Base-by-base conservation (phyloP, 768 basidiomycete species). In the Kwoniella europaea region DNA sequence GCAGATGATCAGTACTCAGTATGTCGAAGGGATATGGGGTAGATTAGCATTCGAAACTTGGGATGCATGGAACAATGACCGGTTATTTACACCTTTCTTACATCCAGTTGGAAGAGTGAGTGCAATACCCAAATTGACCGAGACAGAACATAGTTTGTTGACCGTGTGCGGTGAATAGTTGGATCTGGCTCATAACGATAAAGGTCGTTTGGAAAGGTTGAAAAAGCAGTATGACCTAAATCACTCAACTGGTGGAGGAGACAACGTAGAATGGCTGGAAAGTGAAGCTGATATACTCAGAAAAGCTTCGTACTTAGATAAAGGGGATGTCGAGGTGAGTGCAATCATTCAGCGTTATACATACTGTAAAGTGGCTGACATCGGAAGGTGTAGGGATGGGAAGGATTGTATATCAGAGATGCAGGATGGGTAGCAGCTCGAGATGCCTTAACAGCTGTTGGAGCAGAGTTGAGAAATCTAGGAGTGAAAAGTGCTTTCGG, bases 381-480 rank as follows among this genome's bases (percentile, higher is more conserved):
- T 10, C 15, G 44, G 15, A 16, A 16, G 44, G 24, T 24, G 46
- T 53, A 74, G 69, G 78, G 77, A 15, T 84, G 83, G 83, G 65
- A 76, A 69, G 83, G 72, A 5, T 50, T 81, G 10, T 84, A 59
- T 46, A 59, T 62, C 55, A 22, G 62, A 15, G 59, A 78, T 24
- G 79, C 71, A 0, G 83, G 83, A n/a, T 84, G 83, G 83, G 73
- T 79, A 0, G 83, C 75, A 4, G 83, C 83, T 9, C 69, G 65
- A 16, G 74, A 84, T 44, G 80, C 83, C 16, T 68, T 84, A 53
- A 73, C 71, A 16, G 71, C 79, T 0, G 73, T 82, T 2, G 82
- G 79, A 3, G 52, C 54, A n/a, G 78, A 79, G 50, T 66, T 80
- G 18, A 35, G 60, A 59, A 52, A 65, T 9, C 67, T 73, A 4